Base-by-base conservation (phyloP, 2,329 filamentous ascomycete species). In the Talaromyces islandicus region DNA sequence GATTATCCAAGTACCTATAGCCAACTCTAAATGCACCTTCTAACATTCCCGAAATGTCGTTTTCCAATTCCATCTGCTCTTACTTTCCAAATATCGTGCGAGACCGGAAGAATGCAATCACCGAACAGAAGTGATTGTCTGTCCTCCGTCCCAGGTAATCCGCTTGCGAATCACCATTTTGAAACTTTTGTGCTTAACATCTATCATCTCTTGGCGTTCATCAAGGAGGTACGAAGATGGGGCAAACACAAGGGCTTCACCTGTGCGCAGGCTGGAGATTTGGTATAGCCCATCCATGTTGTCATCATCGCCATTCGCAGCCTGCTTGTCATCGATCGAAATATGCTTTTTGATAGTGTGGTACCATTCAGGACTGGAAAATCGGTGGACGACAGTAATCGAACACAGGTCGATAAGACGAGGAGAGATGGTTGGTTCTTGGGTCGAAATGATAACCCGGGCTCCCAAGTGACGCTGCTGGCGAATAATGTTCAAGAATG, bases 391-490 rank as follows among this genome's bases (percentile, higher is more conserved):
- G 17, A 92, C 79, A 0, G 85, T 88, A n/a, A 89, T 75, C 0
- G 84, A 86, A 70, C 87, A 91, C 0, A 93, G 77, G 57, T 91
- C 88, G 0, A 93, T 79, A 0, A 94, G 79, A 17, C 81, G 80
- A 0, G 85, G 84, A 0, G 86, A 87, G 4, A 92, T 80, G 0
- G 88, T 90, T 0, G 89, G 90, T 66, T 93, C 90, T 68, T 94
- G 89, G 0, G 89, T 93, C 0, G 88, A 86, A 32, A 93, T 86
- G 48, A 93, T 69, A 4, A 92, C 78, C 0, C 89, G 81, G 0
- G 83, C 80, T 0, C 81, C 89, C 0, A 86, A 73, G 68, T 93
- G 90, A 0, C 89, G 85, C 71, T 93, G 89, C 19, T 88, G 78
- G 0, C 89, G 83, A 64, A 93, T 88, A 0, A 83, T 82, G 0